Evolutionary conservation across 345 rosid genomes (phyloP).

Genomic region (Turnera subulata): DNA sequence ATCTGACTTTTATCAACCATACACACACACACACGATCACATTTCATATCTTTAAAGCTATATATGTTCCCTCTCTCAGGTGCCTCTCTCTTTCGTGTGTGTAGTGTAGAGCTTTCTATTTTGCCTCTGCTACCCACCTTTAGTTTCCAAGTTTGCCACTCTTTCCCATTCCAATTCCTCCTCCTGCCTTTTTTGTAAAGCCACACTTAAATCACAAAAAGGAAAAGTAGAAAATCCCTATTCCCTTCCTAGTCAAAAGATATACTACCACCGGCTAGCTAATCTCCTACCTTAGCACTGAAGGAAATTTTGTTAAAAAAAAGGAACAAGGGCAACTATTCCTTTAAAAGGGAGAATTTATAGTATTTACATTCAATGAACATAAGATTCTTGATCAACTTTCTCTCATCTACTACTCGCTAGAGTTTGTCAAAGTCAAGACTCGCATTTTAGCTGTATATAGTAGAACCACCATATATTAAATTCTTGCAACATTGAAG

Average conservation of each 20-base stretch:
- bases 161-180: too few relatives aligned
- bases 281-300: slow-evolving; percentile 18
- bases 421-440: too few relatives aligned
- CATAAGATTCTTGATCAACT: too few relatives aligned
- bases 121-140: too few relatives aligned
- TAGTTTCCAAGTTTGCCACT: too few relatives aligned
- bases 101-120: too few relatives aligned
- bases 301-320: slow-evolving; percentile 28
- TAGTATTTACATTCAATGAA: not conserved
- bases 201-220: not conserved
- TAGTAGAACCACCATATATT: too few relatives aligned
- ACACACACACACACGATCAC: not conserved
- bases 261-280: slow-evolving; percentile 1
- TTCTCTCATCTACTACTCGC: too few relatives aligned
- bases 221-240: not conserved
- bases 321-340: not conserved
- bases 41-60: not conserved
- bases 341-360: not conserved
- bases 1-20: not conserved
- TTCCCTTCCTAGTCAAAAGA: slow-evolving; percentile 21
- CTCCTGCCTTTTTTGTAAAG: not conserved
- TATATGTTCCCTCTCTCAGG: not conserved
- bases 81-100: not conserved
- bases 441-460: too few relatives aligned
- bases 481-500: too few relatives aligned